phyloP scores from a whole-genome alignment of 2,329 filamentous ascomycete genomes.

The Biscogniauxia sp. region DNA sequence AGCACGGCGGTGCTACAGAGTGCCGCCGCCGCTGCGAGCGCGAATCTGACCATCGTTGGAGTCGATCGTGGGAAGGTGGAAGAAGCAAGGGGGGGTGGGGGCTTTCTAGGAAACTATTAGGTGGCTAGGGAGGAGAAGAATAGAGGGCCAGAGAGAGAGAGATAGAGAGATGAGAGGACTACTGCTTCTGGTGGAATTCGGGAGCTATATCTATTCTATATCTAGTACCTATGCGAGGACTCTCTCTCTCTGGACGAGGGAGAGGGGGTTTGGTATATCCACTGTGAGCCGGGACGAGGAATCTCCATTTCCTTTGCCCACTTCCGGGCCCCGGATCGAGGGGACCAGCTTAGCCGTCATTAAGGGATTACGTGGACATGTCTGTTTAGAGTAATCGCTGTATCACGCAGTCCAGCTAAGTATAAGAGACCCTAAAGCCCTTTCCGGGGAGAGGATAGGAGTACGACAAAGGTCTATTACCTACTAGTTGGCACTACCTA shows the following conservation, averaged over 20 bases:
- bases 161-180: background rate
- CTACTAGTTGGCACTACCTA: too few species aligned
- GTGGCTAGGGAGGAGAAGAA: background rate
- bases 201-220: background rate
- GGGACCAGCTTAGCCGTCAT: background rate
- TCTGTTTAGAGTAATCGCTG: background rate
- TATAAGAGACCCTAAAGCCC: background rate
- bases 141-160: background rate
- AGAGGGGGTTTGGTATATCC: background rate
- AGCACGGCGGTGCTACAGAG: constrained; percentile 15
- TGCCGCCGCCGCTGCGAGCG: constrained; percentile 3
- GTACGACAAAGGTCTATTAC: background rate
- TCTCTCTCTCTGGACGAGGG: background rate
- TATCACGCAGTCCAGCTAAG: background rate
- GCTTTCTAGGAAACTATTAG: background rate
- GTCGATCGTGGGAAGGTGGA: background rate
- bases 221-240: background rate
- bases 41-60: constrained; percentile 7
- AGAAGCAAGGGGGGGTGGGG: background rate
- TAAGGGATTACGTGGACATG: background rate
- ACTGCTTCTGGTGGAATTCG: background rate
- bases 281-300: background rate
- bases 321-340: background rate
- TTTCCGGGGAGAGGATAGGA: background rate
- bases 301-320: background rate